Evolutionary conservation across 2,329 filamentous ascomycete genomes (phyloP).

Genomic region (Didymella pinodella): DNA sequence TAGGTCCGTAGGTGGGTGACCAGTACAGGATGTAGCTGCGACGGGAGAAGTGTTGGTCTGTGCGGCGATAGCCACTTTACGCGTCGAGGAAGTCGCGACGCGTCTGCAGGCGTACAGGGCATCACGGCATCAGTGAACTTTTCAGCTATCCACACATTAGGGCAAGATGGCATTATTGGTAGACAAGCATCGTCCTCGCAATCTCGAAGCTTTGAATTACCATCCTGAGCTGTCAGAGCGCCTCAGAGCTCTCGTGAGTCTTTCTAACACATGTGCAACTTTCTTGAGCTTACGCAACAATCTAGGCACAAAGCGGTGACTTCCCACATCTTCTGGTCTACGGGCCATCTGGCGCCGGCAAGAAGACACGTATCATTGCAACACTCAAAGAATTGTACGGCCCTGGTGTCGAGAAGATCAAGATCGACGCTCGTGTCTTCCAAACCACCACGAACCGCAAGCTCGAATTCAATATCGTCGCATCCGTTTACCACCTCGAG

Average conservation of each 20-base stretch:
- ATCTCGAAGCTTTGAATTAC: slow-evolving; percentile 81
- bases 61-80: slow-evolving; percentile 36
- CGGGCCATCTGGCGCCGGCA: slow-evolving; percentile 93
- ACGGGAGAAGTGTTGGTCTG: slow-evolving; percentile 1
- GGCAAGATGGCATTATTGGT: slow-evolving; percentile 68
- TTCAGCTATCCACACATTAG: slow-evolving; percentile 13
- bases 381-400: slow-evolving; percentile 96
- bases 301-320: slow-evolving; percentile 90
- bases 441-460: slow-evolving; percentile 96
- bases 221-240: slow-evolving; percentile 88
- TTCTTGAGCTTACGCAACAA: neutral
- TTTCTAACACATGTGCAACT: neutral
- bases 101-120: slow-evolving; percentile 37
- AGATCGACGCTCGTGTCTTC: slow-evolving; percentile 97
- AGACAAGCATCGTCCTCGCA: slow-evolving; percentile 73
- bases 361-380: slow-evolving; percentile 96
- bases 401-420: slow-evolving; percentile 98
- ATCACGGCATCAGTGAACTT: slow-evolving; percentile 21
- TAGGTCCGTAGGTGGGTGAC: neutral
- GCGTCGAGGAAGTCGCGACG: slow-evolving; percentile 33
- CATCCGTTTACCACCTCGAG: slow-evolving; percentile 96
- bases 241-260: slow-evolving; percentile 79
- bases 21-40: neutral
- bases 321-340: slow-evolving; percentile 98
- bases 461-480: slow-evolving; percentile 98